Conservation (phyloP, 2,329 filamentous ascomycete genomes). For the Penicillium sp. region DNA sequence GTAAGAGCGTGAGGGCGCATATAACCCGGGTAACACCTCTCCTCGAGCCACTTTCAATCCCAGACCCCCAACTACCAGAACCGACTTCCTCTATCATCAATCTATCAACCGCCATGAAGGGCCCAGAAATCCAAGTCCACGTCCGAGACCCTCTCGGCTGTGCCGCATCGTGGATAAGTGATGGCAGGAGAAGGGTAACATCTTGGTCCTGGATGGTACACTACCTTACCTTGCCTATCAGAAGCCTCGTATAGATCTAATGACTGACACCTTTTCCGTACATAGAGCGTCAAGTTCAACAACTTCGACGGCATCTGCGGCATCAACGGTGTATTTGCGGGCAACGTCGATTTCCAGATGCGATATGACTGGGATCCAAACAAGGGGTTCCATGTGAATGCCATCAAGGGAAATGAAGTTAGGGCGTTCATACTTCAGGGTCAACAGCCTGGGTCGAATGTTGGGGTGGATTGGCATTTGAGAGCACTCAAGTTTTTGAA, state of each 20-base stretch:
- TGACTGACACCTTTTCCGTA: no score
- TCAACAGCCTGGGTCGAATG: neutral
- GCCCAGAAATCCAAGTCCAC: neutral
- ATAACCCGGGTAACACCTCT: neutral
- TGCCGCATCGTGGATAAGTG: neutral
- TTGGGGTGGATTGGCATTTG: neutral
- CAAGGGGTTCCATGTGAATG: neutral
- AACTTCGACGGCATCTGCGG: neutral
- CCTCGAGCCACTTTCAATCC: no score
- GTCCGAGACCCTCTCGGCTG: neutral
- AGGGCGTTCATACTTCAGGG: neutral
- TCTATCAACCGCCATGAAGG: neutral
- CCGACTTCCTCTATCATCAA: no score
- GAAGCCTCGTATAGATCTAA: neutral
- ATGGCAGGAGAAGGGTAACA: neutral
- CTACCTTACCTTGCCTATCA: neutral
- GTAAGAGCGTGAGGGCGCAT: neutral
- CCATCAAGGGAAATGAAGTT: constrained; percentile 1
- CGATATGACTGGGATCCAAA: constrained; percentile 4
- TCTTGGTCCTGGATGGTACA: neutral
- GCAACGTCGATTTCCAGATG: constrained; percentile 1
- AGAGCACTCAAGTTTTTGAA: constrained; percentile 1
- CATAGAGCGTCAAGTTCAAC: neutral
- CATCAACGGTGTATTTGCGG: neutral
- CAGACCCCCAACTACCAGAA: no score